Base-by-base conservation (phyloP, 495 filamentous ascomycete species). In the Tuber indicum region DNA sequence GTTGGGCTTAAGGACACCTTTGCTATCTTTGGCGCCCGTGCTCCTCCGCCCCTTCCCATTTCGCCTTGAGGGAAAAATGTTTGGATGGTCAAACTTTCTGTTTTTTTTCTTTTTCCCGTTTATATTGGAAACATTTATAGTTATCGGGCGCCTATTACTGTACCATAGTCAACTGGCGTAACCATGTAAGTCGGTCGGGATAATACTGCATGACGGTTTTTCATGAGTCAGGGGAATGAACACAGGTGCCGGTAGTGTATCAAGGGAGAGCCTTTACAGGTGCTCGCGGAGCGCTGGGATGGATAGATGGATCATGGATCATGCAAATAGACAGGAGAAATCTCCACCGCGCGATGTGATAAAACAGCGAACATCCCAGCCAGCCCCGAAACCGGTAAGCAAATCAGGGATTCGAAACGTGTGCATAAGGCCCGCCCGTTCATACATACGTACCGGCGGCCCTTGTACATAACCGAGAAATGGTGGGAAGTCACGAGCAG, bases 391-490 rank as follows among this genome's bases (percentile, higher is more conserved):
- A 32, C 58, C 32, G 32, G 17, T 36, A 32, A 36, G 32, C 58
- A 36, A 66, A 66, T 66, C 58, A 66, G 58, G 58, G 58, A 36
- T 66, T 16, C 58, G 26, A 66, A 66, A 66, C 58, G 58, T 66
- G 58, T 66, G 58, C 58, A 66, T 66, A 26, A 66, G 58, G 26
- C 16, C 58, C 32, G 7, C 3, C 58, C 58, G 26, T 36, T 36
- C 16, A 17, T 36, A 17, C 52, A 16, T 17, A 14, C 52, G 52
- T 5, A 4, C 52, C 10, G 10, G 52, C 10, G 10, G 52, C 12
- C 10, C 23, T 66, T 26, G 26, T 66, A 36, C 58, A 66, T 66
- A 66, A 36, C 58, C 58, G 58, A 66, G 58, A 7, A 66, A 36
- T 36, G 12, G 58, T 66, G 14, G 26, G 58, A 36, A 36, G 58